Evolutionary conservation across 768 basidiomycete species (phyloP).

Genomic region (Infundibulicybe gibba): DNA sequence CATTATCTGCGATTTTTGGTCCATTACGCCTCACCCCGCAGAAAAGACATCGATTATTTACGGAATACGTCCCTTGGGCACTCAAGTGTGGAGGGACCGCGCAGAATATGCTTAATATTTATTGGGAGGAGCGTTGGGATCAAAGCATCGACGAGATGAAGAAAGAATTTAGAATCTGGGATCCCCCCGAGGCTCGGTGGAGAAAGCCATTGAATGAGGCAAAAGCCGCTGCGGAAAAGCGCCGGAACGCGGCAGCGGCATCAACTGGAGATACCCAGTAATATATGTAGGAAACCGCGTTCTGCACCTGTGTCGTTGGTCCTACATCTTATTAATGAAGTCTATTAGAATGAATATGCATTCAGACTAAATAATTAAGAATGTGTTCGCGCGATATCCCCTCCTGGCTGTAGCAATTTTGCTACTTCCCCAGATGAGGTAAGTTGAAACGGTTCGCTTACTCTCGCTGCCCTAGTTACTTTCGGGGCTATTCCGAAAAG

Average conservation of each 20-base stretch:
- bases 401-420: too few relatives aligned
- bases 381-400: too few relatives aligned
- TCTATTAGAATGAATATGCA: too few relatives aligned
- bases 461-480: too few relatives aligned
- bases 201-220: conserved; percentile 63
- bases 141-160: conserved; percentile 81
- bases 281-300: too few relatives aligned
- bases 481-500: too few relatives aligned
- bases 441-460: too few relatives aligned
- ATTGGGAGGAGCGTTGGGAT: conserved; percentile 95
- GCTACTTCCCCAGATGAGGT: too few relatives aligned
- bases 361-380: too few relatives aligned
- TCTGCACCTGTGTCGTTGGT: too few relatives aligned
- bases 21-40: conserved; percentile 64
- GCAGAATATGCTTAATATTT: conserved; percentile 79
- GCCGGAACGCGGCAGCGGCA: conserved; percentile 4
- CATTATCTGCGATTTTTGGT: conserved; percentile 74
- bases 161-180: conserved; percentile 80
- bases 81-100: conserved; percentile 76
- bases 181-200: conserved; percentile 75
- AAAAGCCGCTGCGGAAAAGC: conserved; percentile 41
- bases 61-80: conserved; percentile 93
- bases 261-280: too few relatives aligned
- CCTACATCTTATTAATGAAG: too few relatives aligned
- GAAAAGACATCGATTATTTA: conserved; percentile 56